Evolutionary conservation across 2,329 filamentous ascomycete genomes (phyloP), one percentile per base, ranked within the genome.

Genomic region (Alternaria triticina): DNA sequence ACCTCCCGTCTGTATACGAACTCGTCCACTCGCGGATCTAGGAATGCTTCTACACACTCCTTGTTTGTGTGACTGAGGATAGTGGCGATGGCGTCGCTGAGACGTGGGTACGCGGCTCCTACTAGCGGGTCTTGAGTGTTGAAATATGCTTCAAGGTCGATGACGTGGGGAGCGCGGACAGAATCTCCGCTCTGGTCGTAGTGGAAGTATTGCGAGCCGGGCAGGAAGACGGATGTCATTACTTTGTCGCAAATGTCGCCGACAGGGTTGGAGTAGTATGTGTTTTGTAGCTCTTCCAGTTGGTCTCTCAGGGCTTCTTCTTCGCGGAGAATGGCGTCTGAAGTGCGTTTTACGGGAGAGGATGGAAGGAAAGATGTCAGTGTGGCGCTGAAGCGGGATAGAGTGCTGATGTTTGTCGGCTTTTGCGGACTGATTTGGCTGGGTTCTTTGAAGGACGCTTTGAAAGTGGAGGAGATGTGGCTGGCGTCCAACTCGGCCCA

Each of bases 1-100:
- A 69, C 10, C 6, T 70, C 59, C 2, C 65, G 55, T 9, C 63
- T 61, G n/a, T 68, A 72, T 8, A 63, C 62, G 17, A 71, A 72
- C 6, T 67, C 60, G 2, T 49, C 30, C 7, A 69, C 55, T 0
- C 13, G 2, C 0, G 66, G 63, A 22, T 71, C 49, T 2, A 73
- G 59, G 17, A 71, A 73, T 0, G 57, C 61, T 3, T 57, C 46
- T 4, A 73, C 7, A 25, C 69, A 73, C 7, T 57, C 44, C 1
- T 9, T 27, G 8, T 25, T 54, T 0, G 70, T 70, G 45, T 70
- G 62, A 12, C 57, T 67, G 3, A 73, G 61, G 0, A 70, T 30
- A 0, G 70, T 73, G 6, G 69, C 68, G 7, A 69, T 43, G 3
- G 61, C 68, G 45, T 67, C 65, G 46, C 66, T 59, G 4, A 73